A percentile compares a stretch with the other conserved stretches of the same genome.
Conservation (phyloP, 805 yeast genomes). For the Myxozyma vanderwaltii region DNA sequence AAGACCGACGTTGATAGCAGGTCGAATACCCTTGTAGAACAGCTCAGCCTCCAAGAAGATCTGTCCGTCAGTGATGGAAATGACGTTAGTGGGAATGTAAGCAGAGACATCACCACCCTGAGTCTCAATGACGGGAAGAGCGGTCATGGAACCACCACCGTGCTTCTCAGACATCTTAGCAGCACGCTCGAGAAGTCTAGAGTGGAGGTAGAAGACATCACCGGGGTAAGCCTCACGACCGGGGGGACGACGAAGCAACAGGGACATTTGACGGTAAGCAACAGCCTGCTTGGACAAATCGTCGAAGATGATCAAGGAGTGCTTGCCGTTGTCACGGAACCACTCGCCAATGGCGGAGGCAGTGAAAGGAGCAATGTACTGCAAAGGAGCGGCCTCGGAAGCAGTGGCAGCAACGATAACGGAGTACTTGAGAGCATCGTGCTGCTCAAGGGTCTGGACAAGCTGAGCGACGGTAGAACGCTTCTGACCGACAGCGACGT, state of each 20-base stretch:
- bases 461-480: slow-evolving; percentile 99
- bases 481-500: slow-evolving; percentile 99
- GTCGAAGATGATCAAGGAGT: slow-evolving; percentile 95
- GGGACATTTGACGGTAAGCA: slow-evolving; percentile 99
- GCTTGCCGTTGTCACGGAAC: slow-evolving; percentile 99
- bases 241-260: slow-evolving; percentile 95
- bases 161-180: slow-evolving; percentile 89
- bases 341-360: slow-evolving; percentile 99
- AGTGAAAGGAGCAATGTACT: slow-evolving; percentile 99
- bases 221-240: slow-evolving; percentile 98
- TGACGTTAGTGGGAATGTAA: slow-evolving; percentile 96
- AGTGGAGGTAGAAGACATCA: slow-evolving; percentile 94
- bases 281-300: slow-evolving; percentile 99
- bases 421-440: slow-evolving; percentile 96
- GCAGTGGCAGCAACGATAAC: slow-evolving; percentile 99
- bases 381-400: slow-evolving; percentile 99
- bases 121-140: slow-evolving; percentile 95
- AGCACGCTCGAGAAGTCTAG: slow-evolving; percentile 94
- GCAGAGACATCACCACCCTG: slow-evolving; percentile 99
- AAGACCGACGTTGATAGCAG: slow-evolving; percentile 99
- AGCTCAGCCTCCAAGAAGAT: slow-evolving; percentile 99
- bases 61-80: slow-evolving; percentile 97
- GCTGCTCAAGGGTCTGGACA: slow-evolving; percentile 97
- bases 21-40: slow-evolving; percentile 99
- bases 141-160: slow-evolving; percentile 95